A percentile compares a stretch with the other conserved stretches of the same genome.
Conservation (phyloP, 768 basidiomycete species). For the Roridomyces roridus region DNA sequence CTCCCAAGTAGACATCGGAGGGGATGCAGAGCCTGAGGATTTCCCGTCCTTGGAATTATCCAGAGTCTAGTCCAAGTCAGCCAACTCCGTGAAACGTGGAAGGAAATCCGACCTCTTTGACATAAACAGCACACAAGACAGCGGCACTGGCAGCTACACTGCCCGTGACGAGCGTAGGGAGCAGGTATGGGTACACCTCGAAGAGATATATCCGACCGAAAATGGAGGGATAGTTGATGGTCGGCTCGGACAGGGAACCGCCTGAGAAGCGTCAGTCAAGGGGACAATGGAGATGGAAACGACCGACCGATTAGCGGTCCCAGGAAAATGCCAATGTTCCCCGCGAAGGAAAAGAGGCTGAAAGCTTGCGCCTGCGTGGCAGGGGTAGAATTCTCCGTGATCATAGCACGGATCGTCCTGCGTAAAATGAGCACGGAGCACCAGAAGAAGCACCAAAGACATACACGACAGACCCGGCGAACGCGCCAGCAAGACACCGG, state of each 20-base stretch:
- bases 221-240: conserved; percentile 1
- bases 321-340: conserved; percentile 11
- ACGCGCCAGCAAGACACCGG: conserved; percentile 15
- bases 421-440: not conserved
- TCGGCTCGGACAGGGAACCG: conserved; percentile 7
- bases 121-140: conserved; percentile 2
- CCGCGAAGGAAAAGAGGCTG: conserved; percentile 10
- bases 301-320: conserved; percentile 3
- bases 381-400: conserved; percentile 3
- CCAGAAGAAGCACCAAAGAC: not conserved
- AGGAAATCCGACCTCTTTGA: conserved; percentile 6
- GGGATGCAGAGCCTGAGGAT: not conserved
- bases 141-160: conserved; percentile 3
- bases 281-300: not conserved
- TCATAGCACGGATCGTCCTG: conserved; percentile 8
- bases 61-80: conserved; percentile 2
- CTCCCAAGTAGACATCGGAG: conserved; percentile 7
- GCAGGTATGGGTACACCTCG: conserved; percentile 9
- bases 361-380: conserved; percentile 6
- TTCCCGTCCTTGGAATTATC: conserved; percentile 7
- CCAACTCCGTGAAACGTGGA: not conserved
- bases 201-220: conserved; percentile 6
- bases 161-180: conserved; percentile 3
- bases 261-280: not conserved
- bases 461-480: conserved; percentile 14